Evolutionary conservation across 1,284 basidiomycete species (phyloP), one percentile per base, ranked within the genome.

Genomic region (Ceratobasidium sp.): DNA sequence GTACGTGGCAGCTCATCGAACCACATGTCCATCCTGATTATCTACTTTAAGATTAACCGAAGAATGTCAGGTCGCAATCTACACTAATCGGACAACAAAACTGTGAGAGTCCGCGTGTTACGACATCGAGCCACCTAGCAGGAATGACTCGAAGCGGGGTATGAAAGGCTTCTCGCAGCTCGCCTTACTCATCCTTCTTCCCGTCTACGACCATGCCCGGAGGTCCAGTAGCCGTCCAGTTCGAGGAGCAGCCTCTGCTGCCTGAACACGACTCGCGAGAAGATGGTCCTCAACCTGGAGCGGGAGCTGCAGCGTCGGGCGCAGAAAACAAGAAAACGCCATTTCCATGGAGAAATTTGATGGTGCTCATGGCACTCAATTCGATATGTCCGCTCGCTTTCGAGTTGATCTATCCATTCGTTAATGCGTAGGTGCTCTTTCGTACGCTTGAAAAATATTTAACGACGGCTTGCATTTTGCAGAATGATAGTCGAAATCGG

Each of bases 401-500:
- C 44, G 74, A 76, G 52, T 46, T 76, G 46, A 66, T 76, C 20
- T 67, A 65, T 26, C 62, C 74, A 28, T 77, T 77, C 40, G 46
- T 77, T 42, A 77, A 68, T 40, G 40, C 62, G 65, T 66, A 38
- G 62, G 69, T 71, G 17, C 9, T 40, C 54, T 20, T 44, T 26
- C 3, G 50, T 26, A 65, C n/a, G 38, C 4, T 44, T 13, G 15
- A 5, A 15, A 23, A 26, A 12, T 5, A 10, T 40, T 38, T 9
- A 65, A 48, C 42, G 7, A 17, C n/a, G n/a, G n/a, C n/a, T 15
- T 44, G 3, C n/a, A 46, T 67, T 42, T 46, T 61, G 10, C 26
- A 71, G 69, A 23, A 80, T 80, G 80, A 56, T 80, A 15, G 77
- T 80, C 13, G 79, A 80, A 48, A 59, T 80, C 4, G 50, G 68